Percentiles rank a stretch among this genome's conserved stretches.
Conservation (phyloP, 106 monocot genomes). For the Posidonia australis region DNA sequence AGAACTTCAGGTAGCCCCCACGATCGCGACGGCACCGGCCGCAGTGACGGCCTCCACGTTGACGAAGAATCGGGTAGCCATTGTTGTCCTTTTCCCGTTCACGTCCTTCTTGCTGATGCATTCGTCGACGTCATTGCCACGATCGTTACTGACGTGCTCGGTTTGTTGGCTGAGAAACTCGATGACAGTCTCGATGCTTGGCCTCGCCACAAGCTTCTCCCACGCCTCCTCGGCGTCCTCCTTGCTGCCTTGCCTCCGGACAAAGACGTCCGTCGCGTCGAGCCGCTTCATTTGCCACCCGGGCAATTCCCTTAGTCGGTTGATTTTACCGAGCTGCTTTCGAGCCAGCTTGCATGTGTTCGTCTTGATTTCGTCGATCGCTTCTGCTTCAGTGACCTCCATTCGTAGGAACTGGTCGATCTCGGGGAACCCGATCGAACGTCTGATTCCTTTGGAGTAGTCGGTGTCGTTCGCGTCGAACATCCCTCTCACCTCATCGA, state of each 20-base stretch:
- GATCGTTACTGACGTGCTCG: no score
- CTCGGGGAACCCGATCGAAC: slow-evolving; percentile 26
- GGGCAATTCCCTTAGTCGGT: slow-evolving; percentile 1
- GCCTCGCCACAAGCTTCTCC: background rate
- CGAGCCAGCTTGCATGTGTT: slow-evolving; percentile 17
- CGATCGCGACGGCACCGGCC: no score
- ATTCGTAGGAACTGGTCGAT: slow-evolving; percentile 9
- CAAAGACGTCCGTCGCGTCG: slow-evolving; percentile 21
- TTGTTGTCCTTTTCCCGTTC: background rate
- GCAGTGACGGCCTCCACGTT: no score
- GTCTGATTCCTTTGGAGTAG: slow-evolving; percentile 12
- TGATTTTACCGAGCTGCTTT: slow-evolving; percentile 15
- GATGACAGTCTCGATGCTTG: background rate
- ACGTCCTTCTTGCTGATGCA: background rate
- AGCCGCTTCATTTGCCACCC: slow-evolving; percentile 14
- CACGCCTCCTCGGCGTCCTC: background rate
- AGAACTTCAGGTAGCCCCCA: no score
- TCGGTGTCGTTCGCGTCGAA: slow-evolving; percentile 8
- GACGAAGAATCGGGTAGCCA: no score
- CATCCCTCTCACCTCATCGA: slow-evolving; percentile 12
- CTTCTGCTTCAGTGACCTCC: slow-evolving; percentile 1
- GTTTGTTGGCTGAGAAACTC: background rate
- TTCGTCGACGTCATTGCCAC: background rate
- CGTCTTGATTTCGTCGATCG: slow-evolving; percentile 10
- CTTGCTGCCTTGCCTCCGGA: background rate